These are phyloP conservation scores for Calocera cornea DNA, from an alignment of 768 basidiomycete species.

Conservation along the genomic window DNA sequence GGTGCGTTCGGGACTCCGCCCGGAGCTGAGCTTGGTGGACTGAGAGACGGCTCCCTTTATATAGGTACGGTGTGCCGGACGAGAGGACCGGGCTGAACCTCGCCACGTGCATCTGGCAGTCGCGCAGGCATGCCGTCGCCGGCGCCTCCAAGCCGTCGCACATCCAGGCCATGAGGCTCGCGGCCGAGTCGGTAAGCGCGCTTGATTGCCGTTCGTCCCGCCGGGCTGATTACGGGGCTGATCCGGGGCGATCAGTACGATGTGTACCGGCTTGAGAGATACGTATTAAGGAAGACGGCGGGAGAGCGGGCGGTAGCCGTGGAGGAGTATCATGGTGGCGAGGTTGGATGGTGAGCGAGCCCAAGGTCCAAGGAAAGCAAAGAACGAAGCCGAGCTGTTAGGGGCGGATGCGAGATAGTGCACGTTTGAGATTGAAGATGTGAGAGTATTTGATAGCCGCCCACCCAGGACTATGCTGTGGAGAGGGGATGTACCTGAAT, in stretches of 20 bases:
- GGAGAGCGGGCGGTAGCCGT: slow-evolving; percentile 48
- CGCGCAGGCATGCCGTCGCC: slow-evolving; percentile 64
- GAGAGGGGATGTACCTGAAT: background rate
- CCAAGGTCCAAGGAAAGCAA: slow-evolving; percentile 1
- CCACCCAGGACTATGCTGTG: background rate
- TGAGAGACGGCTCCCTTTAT: slow-evolving; percentile 50
- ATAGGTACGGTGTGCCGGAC: slow-evolving; percentile 87
- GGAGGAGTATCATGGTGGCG: slow-evolving; percentile 44
- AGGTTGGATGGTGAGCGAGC: slow-evolving; percentile 52
- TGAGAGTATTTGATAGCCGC: too few relatives aligned
- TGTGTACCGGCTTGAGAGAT: slow-evolving; percentile 61
- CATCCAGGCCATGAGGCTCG: slow-evolving; percentile 67
- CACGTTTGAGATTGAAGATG: background rate
- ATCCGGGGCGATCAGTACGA: slow-evolving; percentile 38
- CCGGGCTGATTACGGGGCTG: background rate
- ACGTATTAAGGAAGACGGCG: slow-evolving; percentile 48
- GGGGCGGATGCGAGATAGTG: background rate
- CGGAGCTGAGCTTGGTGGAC: background rate
- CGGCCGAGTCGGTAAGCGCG: slow-evolving; percentile 36
- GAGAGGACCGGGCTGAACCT: slow-evolving; percentile 67
- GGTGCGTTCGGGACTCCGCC: background rate
- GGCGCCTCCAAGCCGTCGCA: slow-evolving; percentile 74
- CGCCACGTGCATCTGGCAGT: slow-evolving; percentile 93
- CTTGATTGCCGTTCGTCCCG: background rate
- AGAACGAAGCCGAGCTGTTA: background rate